These are phyloP conservation scores for Croton laevigatus DNA, from an alignment of 441 rosid genomes.

Conservation along the genomic window DNA sequence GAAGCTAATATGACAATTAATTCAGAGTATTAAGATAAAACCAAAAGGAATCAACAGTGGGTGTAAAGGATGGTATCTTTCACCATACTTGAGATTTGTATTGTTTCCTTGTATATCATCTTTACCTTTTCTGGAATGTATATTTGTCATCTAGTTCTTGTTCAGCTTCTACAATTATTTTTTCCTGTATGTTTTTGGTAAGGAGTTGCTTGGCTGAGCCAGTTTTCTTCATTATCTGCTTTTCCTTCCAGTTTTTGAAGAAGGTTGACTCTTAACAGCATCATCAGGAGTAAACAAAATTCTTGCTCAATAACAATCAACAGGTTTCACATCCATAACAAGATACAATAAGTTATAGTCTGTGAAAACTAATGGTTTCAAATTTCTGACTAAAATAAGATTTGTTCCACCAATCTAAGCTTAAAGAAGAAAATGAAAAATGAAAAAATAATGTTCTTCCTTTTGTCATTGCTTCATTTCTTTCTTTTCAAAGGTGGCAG, in stretches of 20 bases:
- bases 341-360: neutral
- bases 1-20: neutral
- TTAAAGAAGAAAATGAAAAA: neutral
- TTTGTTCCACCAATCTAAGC: conserved; percentile 11
- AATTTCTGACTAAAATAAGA: neutral
- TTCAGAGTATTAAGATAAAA: no score
- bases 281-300: neutral
- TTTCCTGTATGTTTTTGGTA: no score
- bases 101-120: no score
- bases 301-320: neutral
- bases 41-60: no score
- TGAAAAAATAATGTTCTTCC: neutral
- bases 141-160: no score
- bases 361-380: neutral
- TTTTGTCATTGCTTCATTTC: conserved; percentile 18
- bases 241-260: no score
- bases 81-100: no score
- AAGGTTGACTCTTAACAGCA: neutral
- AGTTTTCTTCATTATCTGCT: no score
- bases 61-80: no score
- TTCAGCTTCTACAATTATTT: no score
- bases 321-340: neutral
- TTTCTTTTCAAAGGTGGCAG: conserved; percentile 34
- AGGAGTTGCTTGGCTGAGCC: no score
- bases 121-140: no score